phyloP scores from a whole-genome alignment of 805 yeast genomes.

The Metschnikowia cerradonensis region DNA sequence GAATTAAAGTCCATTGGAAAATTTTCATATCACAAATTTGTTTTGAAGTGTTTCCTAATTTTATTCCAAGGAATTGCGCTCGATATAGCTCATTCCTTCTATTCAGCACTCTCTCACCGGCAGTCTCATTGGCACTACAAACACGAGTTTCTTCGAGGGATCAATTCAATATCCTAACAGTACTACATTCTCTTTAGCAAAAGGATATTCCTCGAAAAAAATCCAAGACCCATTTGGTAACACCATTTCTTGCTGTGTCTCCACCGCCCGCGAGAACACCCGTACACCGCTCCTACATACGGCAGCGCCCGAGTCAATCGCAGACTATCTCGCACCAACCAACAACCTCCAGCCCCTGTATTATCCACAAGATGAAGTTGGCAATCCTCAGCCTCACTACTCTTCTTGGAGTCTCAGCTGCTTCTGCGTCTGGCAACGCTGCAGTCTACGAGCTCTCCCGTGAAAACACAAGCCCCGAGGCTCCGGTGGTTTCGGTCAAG shows the following conservation, averaged over 20 bases:
- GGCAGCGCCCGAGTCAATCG: constrained; percentile 4
- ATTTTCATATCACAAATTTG: too few species aligned
- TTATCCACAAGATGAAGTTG: constrained; percentile 14
- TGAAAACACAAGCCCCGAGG: neutral
- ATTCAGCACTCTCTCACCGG: neutral
- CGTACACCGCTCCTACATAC: constrained; percentile 9
- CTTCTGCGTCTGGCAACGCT: constrained; percentile 12
- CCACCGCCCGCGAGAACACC: neutral
- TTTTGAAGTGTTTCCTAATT: neutral
- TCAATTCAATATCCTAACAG: too few species aligned
- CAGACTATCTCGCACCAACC: constrained; percentile 1
- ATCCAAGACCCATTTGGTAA: neutral
- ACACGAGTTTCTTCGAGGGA: neutral
- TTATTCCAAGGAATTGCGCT: neutral
- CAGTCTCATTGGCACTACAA: neutral
- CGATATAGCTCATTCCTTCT: neutral
- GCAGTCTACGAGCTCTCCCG: constrained; percentile 17
- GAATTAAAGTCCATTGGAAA: too few species aligned
- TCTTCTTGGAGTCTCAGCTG: constrained; percentile 13
- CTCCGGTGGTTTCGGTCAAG: constrained; percentile 12
- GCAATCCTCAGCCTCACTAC: constrained; percentile 12
- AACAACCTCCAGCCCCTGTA: neutral
- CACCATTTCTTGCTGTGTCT: neutral
- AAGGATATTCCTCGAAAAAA: neutral
- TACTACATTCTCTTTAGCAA: too few species aligned